Base-by-base conservation (phyloP, 2,329 filamentous ascomycete genomes). In the Fusarium redolens region DNA sequence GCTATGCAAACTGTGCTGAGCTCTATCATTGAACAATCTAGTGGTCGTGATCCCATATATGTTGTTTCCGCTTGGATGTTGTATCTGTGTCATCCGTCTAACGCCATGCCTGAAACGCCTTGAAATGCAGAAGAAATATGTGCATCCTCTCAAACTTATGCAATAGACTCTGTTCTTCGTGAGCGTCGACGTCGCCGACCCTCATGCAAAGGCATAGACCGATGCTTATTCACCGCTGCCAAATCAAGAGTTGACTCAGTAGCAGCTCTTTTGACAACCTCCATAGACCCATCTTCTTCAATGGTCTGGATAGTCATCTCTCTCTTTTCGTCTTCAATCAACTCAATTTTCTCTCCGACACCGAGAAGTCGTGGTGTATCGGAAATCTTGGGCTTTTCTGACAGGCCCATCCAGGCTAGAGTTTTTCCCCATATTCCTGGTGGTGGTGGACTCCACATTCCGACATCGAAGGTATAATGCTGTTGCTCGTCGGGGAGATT, bases 401-500 rank as follows among this genome's bases (percentile, higher is more conserved):
- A 72, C 17, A 82, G 57, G 0, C 80, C 79, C 38, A 81, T 64
- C 43, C 74, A 77, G 3, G 69, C 70, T 43, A 78, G 64, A 2
- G 77, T 72, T 70, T 78, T 79, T 11, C 78, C 72, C 58, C 72
- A 76, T 64, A 79, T 78, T 2, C 75, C 71, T 5, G 69, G 71
- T 3, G 69, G 73, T 0, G 81, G 81, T 4, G 80, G 80, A 20
- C 73, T 64, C 75, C 79, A 82, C 44, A 79, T 78, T 9, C 80
- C 81, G 43, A 82, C 77, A 14, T 79, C 80, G 33, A 76, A 73
- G 17, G 78, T 74, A 35, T 80, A 80, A 22, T 76, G 76, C 1
- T 74, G 68, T 58, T 82, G 81, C 1, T 81, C 79, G n/a, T 78
- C 73, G 2, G 80, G 82, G 8, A 83, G 67, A 37, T 82, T 82